phyloP scores from a whole-genome alignment of 805 yeast species.

The Starmera amethionina region DNA sequence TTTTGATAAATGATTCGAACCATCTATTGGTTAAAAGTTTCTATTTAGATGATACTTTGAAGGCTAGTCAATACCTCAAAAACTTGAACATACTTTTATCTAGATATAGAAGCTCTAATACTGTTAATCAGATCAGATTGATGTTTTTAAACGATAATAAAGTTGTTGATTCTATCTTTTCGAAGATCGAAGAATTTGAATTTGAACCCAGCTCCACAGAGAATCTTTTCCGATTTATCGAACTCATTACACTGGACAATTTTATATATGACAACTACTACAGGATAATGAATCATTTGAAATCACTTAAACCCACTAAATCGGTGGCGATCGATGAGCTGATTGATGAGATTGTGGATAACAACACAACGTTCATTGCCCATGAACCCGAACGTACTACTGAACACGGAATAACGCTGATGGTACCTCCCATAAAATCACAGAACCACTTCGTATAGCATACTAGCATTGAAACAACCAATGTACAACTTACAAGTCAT shows the following conservation, averaged over 20 bases:
- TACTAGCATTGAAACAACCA: no score
- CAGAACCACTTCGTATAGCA: neutral
- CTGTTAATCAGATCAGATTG: constrained; percentile 14
- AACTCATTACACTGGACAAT: constrained; percentile 7
- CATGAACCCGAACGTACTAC: no score
- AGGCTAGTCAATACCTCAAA: constrained; percentile 33
- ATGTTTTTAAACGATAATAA: constrained; percentile 7
- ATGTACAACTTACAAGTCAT: no score
- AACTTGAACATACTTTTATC: constrained; percentile 25
- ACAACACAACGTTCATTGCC: neutral
- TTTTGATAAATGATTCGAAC: constrained; percentile 19
- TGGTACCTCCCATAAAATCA: constrained; percentile 24
- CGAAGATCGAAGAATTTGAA: constrained; percentile 3
- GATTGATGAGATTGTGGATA: constrained; percentile 10
- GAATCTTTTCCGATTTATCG: constrained; percentile 14
- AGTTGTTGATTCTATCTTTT: constrained; percentile 7
- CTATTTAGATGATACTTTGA: constrained; percentile 28
- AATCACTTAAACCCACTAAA: constrained; percentile 3
- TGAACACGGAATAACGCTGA: constrained; percentile 21
- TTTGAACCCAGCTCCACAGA: constrained; percentile 10
- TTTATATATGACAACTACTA: constrained; percentile 5
- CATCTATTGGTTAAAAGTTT: constrained; percentile 30
- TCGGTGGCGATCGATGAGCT: constrained; percentile 14
- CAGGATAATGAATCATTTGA: constrained; percentile 4
- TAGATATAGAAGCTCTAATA: constrained; percentile 5